phyloP scores from a whole-genome alignment of 768 basidiomycete genomes.

The Mycena sanguinolenta region DNA sequence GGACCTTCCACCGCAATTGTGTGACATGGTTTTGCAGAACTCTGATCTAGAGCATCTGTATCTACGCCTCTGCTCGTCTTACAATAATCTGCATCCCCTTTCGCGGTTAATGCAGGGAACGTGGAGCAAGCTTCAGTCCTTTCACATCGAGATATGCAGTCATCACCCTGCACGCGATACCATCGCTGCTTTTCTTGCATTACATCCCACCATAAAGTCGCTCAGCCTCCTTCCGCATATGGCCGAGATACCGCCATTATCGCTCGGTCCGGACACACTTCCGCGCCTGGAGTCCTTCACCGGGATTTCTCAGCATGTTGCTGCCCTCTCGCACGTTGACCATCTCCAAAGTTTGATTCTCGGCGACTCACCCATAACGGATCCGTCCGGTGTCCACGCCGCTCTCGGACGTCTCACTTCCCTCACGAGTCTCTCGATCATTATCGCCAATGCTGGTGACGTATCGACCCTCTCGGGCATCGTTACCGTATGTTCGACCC shows the following conservation, averaged over 20 bases:
- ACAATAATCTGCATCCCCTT: background rate
- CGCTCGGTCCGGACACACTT: background rate
- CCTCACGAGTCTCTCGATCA: background rate
- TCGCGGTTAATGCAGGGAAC: background rate
- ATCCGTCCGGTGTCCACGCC: background rate
- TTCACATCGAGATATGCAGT: background rate
- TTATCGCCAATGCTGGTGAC: background rate
- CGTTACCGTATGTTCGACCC: background rate
- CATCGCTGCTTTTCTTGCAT: background rate
- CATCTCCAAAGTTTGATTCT: background rate
- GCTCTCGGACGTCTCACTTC: background rate
- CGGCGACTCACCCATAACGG: background rate
- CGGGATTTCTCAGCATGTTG: background rate
- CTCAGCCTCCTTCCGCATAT: background rate
- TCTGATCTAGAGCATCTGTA: background rate
- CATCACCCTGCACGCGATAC: background rate
- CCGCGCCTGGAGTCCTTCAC: background rate
- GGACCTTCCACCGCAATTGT: background rate
- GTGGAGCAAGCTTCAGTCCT: background rate
- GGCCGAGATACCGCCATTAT: background rate
- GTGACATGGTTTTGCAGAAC: constrained; percentile 8
- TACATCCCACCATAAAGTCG: background rate
- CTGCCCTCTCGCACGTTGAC: background rate
- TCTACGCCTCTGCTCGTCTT: background rate
- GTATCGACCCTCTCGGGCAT: background rate